Conservation (phyloP, 2,329 filamentous ascomycete genomes). For the Colletotrichum sp. region DNA sequence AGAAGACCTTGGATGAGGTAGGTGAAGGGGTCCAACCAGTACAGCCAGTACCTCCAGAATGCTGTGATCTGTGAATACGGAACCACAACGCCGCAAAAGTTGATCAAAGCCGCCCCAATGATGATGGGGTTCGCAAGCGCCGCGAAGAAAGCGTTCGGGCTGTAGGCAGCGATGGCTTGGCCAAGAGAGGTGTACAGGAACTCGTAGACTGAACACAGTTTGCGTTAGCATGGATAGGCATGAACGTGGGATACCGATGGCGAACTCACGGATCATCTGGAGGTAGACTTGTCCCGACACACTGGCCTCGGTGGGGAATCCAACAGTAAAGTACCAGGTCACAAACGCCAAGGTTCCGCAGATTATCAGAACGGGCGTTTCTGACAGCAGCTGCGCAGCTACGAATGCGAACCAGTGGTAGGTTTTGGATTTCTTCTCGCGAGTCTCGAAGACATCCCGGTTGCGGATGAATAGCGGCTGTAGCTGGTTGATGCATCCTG, state of each 20-base stretch:
- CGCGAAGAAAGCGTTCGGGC: slow-evolving; percentile 55
- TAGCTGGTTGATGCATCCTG: slow-evolving; percentile 51
- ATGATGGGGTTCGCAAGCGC: slow-evolving; percentile 51
- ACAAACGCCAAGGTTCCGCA: slow-evolving; percentile 50
- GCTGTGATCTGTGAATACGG: slow-evolving; percentile 25
- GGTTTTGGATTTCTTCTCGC: slow-evolving; percentile 57
- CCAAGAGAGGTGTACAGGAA: slow-evolving; percentile 47
- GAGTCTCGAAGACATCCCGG: slow-evolving; percentile 52
- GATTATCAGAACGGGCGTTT: slow-evolving; percentile 49
- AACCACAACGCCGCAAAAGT: slow-evolving; percentile 31
- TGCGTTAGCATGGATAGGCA: slow-evolving; percentile 34
- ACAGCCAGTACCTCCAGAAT: slow-evolving; percentile 38
- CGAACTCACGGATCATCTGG: slow-evolving; percentile 37
- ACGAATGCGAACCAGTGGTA: slow-evolving; percentile 55
- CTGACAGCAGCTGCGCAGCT: slow-evolving; percentile 48
- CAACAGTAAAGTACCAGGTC: slow-evolving; percentile 49
- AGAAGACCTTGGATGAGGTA: slow-evolving; percentile 45
- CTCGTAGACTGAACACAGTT: slow-evolving; percentile 33
- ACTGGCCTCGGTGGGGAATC: slow-evolving; percentile 32
- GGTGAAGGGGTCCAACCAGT: slow-evolving; percentile 47
- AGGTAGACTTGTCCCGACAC: slow-evolving; percentile 27
- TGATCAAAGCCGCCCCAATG: slow-evolving; percentile 42
- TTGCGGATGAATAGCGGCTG: slow-evolving; percentile 54
- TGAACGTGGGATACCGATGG: slow-evolving; percentile 39
- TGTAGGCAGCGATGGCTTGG: slow-evolving; percentile 51